Evolutionary conservation across 257 asterid species (phyloP).

Genomic region (Lantana camara): DNA sequence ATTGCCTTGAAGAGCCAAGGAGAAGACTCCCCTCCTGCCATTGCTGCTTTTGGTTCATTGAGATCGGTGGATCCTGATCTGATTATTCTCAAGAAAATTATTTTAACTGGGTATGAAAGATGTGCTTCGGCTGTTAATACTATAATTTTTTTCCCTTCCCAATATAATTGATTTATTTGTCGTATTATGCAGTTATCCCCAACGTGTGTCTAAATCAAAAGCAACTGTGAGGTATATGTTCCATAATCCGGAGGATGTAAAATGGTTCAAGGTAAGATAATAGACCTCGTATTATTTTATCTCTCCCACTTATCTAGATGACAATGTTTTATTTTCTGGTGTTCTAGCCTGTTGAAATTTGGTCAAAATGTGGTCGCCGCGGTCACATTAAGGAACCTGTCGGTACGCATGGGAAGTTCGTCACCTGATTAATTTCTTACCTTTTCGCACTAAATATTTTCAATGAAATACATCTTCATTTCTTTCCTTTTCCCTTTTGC

Average conservation of each 20-base stretch:
- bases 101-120: slow-evolving; percentile 79
- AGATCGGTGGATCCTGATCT: slow-evolving; percentile 81
- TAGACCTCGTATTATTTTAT: not conserved
- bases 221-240: slow-evolving; percentile 95
- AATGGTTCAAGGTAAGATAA: slow-evolving; percentile 89
- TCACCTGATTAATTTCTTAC: not conserved
- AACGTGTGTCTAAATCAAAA: slow-evolving; percentile 85
- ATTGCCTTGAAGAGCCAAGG: slow-evolving; percentile 72
- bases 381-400: slow-evolving; percentile 97
- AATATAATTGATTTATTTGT: too few species aligned
- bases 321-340: too few species aligned
- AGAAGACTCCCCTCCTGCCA: slow-evolving; percentile 50
- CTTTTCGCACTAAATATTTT: too few species aligned
- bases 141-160: not conserved
- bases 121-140: not conserved
- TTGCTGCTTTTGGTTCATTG: slow-evolving; percentile 91
- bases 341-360: slow-evolving; percentile 90
- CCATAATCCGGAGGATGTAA: slow-evolving; percentile 95
- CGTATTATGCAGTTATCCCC: slow-evolving; percentile 82
- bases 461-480: too few species aligned
- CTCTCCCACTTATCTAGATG: too few species aligned
- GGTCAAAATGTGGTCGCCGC: slow-evolving; percentile 92
- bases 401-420: slow-evolving; percentile 88
- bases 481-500: not conserved
- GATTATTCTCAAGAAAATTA: slow-evolving; percentile 83